Evolutionary conservation across 371 early-diverging fungal species (phyloP).

Genomic region (Mucor piriformis): DNA sequence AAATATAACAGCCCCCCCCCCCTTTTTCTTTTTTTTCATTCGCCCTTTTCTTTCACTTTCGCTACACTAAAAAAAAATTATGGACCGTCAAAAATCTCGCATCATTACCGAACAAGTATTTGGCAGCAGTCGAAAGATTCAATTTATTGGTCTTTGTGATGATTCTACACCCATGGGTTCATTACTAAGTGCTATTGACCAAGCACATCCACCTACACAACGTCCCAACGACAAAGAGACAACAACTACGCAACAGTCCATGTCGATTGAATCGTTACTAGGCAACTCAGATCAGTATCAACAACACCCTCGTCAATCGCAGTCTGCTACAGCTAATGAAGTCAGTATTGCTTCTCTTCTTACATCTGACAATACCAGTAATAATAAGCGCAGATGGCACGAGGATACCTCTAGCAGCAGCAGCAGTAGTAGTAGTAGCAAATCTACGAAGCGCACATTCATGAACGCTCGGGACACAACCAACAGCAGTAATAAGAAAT

Average conservation of each 20-base stretch:
- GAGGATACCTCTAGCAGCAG: neutral
- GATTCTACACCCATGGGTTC: constrained; percentile 19
- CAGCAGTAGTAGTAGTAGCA: too few relatives aligned
- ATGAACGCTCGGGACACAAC: too few relatives aligned
- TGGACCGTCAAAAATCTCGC: constrained; percentile 33
- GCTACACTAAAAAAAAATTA: constrained; percentile 13
- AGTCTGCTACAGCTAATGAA: constrained; percentile 17
- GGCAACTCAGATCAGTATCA: constrained; percentile 3
- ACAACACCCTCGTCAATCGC: constrained; percentile 20
- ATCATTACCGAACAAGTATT: constrained; percentile 48
- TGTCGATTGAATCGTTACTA: constrained; percentile 41
- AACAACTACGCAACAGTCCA: constrained; percentile 9
- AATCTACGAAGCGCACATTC: neutral
- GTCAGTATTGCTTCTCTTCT: constrained; percentile 22
- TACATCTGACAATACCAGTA: constrained; percentile 17
- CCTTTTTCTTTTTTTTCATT: constrained; percentile 15
- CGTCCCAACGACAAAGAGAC: neutral
- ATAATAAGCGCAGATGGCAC: constrained; percentile 19
- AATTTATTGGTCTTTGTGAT: constrained; percentile 39
- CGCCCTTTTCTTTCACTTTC: constrained; percentile 13
- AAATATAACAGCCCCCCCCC: neutral
- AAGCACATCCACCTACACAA: neutral
- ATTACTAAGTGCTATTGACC: constrained; percentile 27
- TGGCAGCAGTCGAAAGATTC: constrained; percentile 46
- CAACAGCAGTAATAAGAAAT: too few relatives aligned